Evolutionary conservation across 768 basidiomycete genomes (phyloP), one percentile per base, ranked within the genome.

Genomic region (Tricholoma hemisulphureum): DNA sequence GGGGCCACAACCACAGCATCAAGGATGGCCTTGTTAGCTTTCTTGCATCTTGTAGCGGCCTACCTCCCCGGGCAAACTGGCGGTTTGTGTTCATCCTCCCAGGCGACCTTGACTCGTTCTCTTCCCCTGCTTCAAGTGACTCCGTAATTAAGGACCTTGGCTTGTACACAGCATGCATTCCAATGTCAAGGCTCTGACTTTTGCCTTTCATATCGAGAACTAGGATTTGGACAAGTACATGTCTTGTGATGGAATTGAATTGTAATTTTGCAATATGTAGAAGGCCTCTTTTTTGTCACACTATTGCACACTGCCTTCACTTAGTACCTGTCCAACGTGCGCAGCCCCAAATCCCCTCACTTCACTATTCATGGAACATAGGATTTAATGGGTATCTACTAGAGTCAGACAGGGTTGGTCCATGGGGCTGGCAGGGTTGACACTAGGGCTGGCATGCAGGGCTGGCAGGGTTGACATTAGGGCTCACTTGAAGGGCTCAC

Each of bases 31-130:
- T 53, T 53, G 10, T 13, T 53, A 18, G n/a, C 39, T 58, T 58
- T 53, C 51, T 58, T 41, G 51, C 50, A 48, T 45, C 50, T 52
- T 53, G 50, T 53, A 58, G 51, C n/a, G 39, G 57, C 20, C 51
- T 58, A 46, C 45, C 51, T 41, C 57, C 57, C 20, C 57, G 5
- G n/a, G 20, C 50, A 53, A 58, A 58, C 57, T 58, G 57, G 51
- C 52, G 43, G 10, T 52, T 58, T 45, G 51, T 52, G 51, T 58
- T 58, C 28, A 16, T 58, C 39, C 9, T 58, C 29, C 57, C 57
- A 16, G 57, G 43, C 24, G 51, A 58, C 51, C 28, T 53, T 53
- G 51, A 4, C 51, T 53, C 43, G 41, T 58, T 58, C 57, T 53
- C 35, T 58, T 53, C 20, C 20, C 57, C 57, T 53, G 57, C 57